Base-by-base conservation (phyloP, 2,329 filamentous ascomycete genomes). In the Colletotrichum sidae region DNA sequence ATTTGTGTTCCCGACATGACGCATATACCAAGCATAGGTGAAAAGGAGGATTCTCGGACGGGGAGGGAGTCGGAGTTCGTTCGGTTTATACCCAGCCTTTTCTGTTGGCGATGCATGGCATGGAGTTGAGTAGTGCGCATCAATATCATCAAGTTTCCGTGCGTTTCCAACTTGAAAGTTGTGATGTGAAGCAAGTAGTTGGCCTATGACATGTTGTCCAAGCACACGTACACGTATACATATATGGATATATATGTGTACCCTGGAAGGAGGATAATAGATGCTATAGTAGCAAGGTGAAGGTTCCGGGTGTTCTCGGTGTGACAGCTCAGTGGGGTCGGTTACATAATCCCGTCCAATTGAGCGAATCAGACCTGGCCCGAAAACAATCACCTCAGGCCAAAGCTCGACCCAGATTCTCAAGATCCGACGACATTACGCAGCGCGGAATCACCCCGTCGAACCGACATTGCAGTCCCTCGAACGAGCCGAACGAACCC, bases 11-110 rank as follows among this genome's bases (percentile, higher is more conserved):
- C 25, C 25, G 25, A 39, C 12, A 6, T 44, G 11, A 17, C 45
- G 53, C 49, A 66, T 54, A 54, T 41, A 55, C 49, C 8, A 49
- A 52, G 50, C 47, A 13, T 25, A 13, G 42, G 25, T 15, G 17
- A 13, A 49, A 15, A 50, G 11, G 45, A 50, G 37, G 25, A 13
- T 50, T 44, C 42, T 49, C 34, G 42, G 13, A 54, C 49, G 54
- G 60, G 59, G 60, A 55, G 25, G 25, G 25, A 51, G 49, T 65
- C 45, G 54, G 60, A 52, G 65, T 67, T 62, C 38, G 46, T 65
- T 61, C 52, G 65, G 56, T 67, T 61, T 67, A 68, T 68, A 68
- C 66, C 66, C 66, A 57, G 61, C 66, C 57, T 62, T 62, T 58
- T 62, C 35, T 41, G 47, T 46, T 64, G 60, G 60, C 59, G 67